Base-by-base conservation (phyloP, 1,139 yeast species). In the Lodderomyces pseudojiufengensis region DNA sequence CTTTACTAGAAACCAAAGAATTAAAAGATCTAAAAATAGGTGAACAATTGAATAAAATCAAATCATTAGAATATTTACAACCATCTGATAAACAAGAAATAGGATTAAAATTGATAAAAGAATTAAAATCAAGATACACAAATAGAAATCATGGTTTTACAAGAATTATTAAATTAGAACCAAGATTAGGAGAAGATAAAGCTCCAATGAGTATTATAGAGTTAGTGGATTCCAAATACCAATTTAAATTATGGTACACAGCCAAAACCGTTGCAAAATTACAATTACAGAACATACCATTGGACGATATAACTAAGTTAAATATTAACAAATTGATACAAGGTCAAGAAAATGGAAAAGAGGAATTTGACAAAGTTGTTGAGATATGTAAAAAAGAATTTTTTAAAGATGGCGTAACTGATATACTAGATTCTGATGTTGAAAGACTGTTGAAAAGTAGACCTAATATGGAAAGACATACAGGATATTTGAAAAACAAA, bases 171-270 rank as follows among this genome's bases (percentile, higher is more conserved):
- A 80, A 78, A 50, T 67, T 94, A 45, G 97, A 92, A 58, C 88
- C 94, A 23, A 73, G 98, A 49, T 61, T 83, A 36, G 74, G 74
- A 8, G 94, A 92, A 47, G 98, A 94, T 57, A 84, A 82, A 46
- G 96, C 97, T 0, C 92, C 94, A 15, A 92, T 85, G 72, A 81
- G 95, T 2, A 81, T 92, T 11, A 57, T 94, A 38, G 98, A 94
- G 59, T 68, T 94, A 36, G 95, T 92, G 2, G 96, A 85, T 48
- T 63, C 73, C 0, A 76, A 76, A 22, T 74, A 78, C 47, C 95
- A 87, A 54, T 73, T 85, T 67, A 78, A 82, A 50, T 75, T 80
- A 47, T 84, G 95, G 78, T 67, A 78, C 52, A 73, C 79, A 14
- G 96, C 95, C 18, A 78, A 86, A 55, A 70, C 78, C 2, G 94